Evolutionary conservation across 768 basidiomycete genomes (phyloP).

Genomic region (Lactarius trivialis): DNA sequence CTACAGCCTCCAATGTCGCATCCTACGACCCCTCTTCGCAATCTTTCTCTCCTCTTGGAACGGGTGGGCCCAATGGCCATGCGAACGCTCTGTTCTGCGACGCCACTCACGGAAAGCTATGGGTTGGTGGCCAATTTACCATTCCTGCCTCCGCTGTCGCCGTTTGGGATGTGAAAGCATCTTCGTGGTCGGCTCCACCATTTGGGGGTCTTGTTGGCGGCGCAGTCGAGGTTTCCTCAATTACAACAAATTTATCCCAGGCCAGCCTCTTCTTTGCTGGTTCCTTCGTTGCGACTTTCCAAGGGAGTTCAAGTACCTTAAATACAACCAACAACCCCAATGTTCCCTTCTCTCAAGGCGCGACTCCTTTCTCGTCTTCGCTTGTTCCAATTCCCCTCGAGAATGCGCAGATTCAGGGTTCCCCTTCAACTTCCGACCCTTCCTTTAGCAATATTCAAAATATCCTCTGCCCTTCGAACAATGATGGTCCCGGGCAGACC

Average conservation of each 20-base stretch:
- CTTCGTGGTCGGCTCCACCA: slow-evolving; percentile 68
- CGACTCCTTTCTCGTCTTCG: slow-evolving; percentile 83
- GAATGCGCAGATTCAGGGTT: slow-evolving; percentile 49
- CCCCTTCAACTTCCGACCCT: slow-evolving; percentile 53
- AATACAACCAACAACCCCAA: slow-evolving; percentile 79
- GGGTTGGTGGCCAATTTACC: slow-evolving; percentile 74
- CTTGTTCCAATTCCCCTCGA: slow-evolving; percentile 74
- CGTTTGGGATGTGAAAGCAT: slow-evolving; percentile 55
- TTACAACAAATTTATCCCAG: slow-evolving; percentile 64
- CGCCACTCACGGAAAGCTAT: slow-evolving; percentile 51
- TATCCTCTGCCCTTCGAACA: slow-evolving; percentile 82
- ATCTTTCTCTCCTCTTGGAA: slow-evolving; percentile 56
- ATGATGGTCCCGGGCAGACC: slow-evolving; percentile 69
- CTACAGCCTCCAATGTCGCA: slow-evolving; percentile 63
- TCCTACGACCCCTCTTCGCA: slow-evolving; percentile 59
- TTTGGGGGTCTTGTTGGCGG: slow-evolving; percentile 79
- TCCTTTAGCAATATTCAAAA: slow-evolving; percentile 58
- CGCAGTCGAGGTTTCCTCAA: slow-evolving; percentile 62
- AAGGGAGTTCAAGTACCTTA: slow-evolving; percentile 42
- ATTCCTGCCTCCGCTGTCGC: slow-evolving; percentile 64
- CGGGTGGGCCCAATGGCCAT: slow-evolving; percentile 64
- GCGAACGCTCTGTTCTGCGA: slow-evolving; percentile 80
- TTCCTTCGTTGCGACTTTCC: slow-evolving; percentile 73
- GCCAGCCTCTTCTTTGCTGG: slow-evolving; percentile 82
- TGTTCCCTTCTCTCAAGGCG: slow-evolving; percentile 73